Base-by-base conservation (phyloP, 2,329 filamentous ascomycete genomes). In the Calonectria leucothoes region DNA sequence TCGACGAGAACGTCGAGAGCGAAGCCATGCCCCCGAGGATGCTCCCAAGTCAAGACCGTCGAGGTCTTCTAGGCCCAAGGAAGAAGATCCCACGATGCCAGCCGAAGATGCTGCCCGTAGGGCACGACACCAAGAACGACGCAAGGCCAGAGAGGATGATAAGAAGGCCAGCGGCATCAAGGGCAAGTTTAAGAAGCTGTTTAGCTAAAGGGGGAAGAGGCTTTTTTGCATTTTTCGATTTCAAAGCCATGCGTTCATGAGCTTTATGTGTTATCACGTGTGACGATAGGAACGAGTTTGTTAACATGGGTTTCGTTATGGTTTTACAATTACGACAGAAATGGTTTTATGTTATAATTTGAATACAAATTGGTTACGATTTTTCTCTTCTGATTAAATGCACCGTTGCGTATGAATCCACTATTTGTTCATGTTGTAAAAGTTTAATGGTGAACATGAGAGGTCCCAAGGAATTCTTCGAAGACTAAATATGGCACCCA, bases 61-160 rank as follows among this genome's bases (percentile, higher is more conserved):
- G 14, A 73, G 72, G 29, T 74, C 76, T 52, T 72, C 78, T 8
- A 79, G 76, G 31, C 61, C 78, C 29, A 81, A 77, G 68, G 81
- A 82, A n/a, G 82, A 82, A 10, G 20, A 7, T 12, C 57, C 71
- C 27, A 27, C 66, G 15, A 73, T 48, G 69, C 74, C 78, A 25
- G 74, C 82, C 2, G 84, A 85, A 72, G 80, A 84, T 74, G 80
- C 76, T 20, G 83, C 81, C 27, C 81, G 80, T 52, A 83, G 81
- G 75, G 85, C 82, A 49, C 82, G 84, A 63, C 80, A 81, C 27
- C 74, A 81, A 57, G 79, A 82, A 75, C 76, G 82, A 70, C 80
- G 81, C 76, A 83, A 76, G 73, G 83, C 78, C 45, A 80, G 78
- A 55, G 81, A 83, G 71, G 75, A 81, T 39, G 74, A 82, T 69